phyloP scores from a whole-genome alignment of 2,329 filamentous ascomycete genomes.

The Magnaporthiopsis incrustans region DNA sequence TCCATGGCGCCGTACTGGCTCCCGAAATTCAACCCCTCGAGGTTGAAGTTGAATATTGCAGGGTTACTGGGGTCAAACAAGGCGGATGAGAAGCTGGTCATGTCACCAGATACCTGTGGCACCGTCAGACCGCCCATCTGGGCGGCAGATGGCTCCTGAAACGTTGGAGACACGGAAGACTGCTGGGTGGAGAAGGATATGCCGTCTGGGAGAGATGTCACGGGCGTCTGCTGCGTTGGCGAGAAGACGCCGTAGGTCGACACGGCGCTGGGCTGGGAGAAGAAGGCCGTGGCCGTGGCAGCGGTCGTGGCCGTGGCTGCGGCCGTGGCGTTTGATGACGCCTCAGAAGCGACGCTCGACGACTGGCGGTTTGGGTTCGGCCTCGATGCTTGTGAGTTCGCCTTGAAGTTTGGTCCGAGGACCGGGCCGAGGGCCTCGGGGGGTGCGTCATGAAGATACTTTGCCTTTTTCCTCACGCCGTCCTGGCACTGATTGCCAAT shows the following conservation, averaged over 20 bases:
- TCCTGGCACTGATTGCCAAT: constrained; percentile 90
- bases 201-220: constrained; percentile 37
- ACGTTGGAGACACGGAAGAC: constrained; percentile 68
- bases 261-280: constrained; percentile 35
- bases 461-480: constrained; percentile 95
- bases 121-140: constrained; percentile 39
- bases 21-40: constrained; percentile 88
- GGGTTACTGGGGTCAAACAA: constrained; percentile 90
- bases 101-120: constrained; percentile 40
- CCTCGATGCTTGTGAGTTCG: constrained; percentile 36
- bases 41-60: constrained; percentile 89
- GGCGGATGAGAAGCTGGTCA: constrained; percentile 42
- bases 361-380: constrained; percentile 39
- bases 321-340: constrained; percentile 30
- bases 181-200: constrained; percentile 56
- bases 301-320: too few relatives aligned
- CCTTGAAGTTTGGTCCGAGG: constrained; percentile 62
- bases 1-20: constrained; percentile 94
- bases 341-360: constrained; percentile 38
- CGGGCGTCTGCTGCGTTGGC: constrained; percentile 31
- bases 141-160: constrained; percentile 43
- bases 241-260: constrained; percentile 45
- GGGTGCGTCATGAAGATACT: constrained; percentile 95
- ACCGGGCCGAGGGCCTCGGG: constrained; percentile 85
- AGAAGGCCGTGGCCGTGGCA: constrained; percentile 40